phyloP scores from a whole-genome alignment of 495 filamentous ascomycete species.

The Aspergillus taichungensis region DNA sequence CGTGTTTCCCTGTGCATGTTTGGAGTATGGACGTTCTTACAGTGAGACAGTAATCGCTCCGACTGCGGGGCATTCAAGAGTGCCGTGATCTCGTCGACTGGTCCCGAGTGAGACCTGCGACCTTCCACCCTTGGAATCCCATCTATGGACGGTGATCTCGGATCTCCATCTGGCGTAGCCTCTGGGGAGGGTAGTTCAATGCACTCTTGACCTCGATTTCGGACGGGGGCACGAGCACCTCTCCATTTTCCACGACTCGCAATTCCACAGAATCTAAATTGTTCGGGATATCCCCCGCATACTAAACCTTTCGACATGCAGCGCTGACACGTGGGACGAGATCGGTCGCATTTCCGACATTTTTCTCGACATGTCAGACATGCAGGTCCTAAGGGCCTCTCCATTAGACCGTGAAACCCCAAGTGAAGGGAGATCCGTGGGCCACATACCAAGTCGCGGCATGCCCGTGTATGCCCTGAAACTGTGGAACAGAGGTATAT shows the following conservation, averaged over 20 bases:
- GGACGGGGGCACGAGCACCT: conserved; percentile 10
- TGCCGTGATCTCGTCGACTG: conserved; percentile 1
- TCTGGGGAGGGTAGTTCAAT: too few relatives aligned
- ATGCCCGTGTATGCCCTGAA: not conserved
- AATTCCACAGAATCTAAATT: conserved; percentile 31
- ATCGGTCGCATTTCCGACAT: conserved; percentile 24
- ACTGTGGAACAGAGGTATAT: too few relatives aligned
- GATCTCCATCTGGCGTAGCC: too few relatives aligned
- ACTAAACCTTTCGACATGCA: conserved; percentile 21
- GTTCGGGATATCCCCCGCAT: conserved; percentile 33
- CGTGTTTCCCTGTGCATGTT: too few relatives aligned
- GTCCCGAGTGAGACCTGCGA: not conserved
- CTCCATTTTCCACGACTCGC: conserved; percentile 34
- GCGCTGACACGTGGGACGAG: conserved; percentile 17
- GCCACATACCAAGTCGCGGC: conserved; percentile 7
- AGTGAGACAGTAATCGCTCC: conserved; percentile 19
- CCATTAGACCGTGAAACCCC: not conserved
- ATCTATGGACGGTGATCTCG: too few relatives aligned
- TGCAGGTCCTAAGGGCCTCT: conserved; percentile 11
- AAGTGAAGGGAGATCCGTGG: not conserved
- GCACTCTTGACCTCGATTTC: too few relatives aligned
- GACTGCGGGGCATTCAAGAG: conserved; percentile 6
- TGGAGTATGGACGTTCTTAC: conserved; percentile 5
- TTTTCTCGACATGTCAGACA: conserved; percentile 27
- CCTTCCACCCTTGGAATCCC: too few relatives aligned